Conservation (phyloP, 768 basidiomycete species). For the Mycena kentingensis region DNA sequence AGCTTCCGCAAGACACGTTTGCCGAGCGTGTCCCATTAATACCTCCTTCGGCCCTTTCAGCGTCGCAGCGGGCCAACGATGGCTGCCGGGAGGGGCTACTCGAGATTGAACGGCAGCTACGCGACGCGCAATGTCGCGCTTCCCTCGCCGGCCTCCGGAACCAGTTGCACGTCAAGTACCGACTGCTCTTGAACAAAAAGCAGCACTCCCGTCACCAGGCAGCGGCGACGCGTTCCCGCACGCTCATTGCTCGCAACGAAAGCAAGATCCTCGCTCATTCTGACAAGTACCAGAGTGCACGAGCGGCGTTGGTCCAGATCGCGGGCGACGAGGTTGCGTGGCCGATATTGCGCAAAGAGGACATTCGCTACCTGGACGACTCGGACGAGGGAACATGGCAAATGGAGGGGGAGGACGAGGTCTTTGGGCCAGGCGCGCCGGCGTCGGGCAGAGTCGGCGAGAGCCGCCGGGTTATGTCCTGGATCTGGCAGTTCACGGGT, state of each 20-base stretch:
- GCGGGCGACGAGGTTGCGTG: slow-evolving; percentile 6
- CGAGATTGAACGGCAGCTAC: slow-evolving; percentile 4
- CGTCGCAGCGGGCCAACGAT: neutral
- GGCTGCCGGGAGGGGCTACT: neutral
- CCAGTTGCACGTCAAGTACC: slow-evolving; percentile 8
- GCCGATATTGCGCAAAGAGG: slow-evolving; percentile 1
- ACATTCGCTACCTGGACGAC: slow-evolving; percentile 9
- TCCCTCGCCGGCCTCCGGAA: slow-evolving; percentile 2
- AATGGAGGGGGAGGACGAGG: no score
- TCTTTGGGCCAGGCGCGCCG: no score
- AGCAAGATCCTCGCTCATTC: slow-evolving; percentile 6
- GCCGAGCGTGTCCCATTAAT: neutral
- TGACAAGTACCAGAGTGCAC: slow-evolving; percentile 15
- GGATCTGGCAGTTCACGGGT: no score
- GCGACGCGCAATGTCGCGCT: slow-evolving; percentile 4
- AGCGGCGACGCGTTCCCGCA: slow-evolving; percentile 4
- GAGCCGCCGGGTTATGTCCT: no score
- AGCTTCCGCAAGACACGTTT: neutral
- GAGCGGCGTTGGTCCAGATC: slow-evolving; percentile 1
- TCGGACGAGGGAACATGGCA: no score
- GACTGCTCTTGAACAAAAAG: slow-evolving; percentile 2
- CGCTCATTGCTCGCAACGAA: no score
- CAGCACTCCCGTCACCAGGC: slow-evolving; percentile 6
- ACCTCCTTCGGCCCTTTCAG: slow-evolving; percentile 1
- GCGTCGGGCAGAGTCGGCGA: no score